Percentiles rank a stretch among this genome's conserved stretches.
Conservation (phyloP, 2,329 filamentous ascomycete species). For the Cadophora gregata region DNA sequence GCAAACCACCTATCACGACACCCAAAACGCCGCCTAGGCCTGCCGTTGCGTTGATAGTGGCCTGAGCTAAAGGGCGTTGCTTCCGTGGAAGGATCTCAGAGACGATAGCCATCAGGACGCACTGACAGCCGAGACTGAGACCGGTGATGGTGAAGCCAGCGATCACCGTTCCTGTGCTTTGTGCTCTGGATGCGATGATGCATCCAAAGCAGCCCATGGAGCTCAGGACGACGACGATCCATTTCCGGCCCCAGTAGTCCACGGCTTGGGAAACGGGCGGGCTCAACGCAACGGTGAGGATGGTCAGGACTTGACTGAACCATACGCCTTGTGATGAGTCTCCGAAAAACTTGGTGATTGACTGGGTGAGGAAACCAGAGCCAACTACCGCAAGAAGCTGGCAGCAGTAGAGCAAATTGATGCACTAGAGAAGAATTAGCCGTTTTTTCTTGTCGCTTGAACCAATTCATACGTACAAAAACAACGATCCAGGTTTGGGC, state of each 20-base stretch:
- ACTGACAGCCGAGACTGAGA: conserved; percentile 47
- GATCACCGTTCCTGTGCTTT: conserved; percentile 36
- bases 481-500: too few species aligned
- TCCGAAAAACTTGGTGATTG: too few species aligned
- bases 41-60: conserved; percentile 43
- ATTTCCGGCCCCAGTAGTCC: conserved; percentile 51
- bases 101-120: conserved; percentile 48
- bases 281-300: conserved; percentile 49
- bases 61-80: conserved; percentile 47
- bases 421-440: too few species aligned
- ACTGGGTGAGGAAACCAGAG: too few species aligned
- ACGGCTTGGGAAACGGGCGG: conserved; percentile 48
- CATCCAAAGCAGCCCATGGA: conserved; percentile 46
- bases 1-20: conserved; percentile 41
- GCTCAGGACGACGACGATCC: conserved; percentile 47
- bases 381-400: too few species aligned
- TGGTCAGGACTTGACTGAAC: conserved; percentile 32
- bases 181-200: conserved; percentile 46
- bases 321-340: too few species aligned
- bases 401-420: too few species aligned
- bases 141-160: conserved; percentile 43
- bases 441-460: too few species aligned
- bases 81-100: conserved; percentile 49
- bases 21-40: conserved; percentile 42
- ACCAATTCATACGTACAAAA: too few species aligned